These are phyloP conservation scores for Cardamine occulta DNA, from an alignment of 345 rosid genomes.

Conservation along the genomic window DNA sequence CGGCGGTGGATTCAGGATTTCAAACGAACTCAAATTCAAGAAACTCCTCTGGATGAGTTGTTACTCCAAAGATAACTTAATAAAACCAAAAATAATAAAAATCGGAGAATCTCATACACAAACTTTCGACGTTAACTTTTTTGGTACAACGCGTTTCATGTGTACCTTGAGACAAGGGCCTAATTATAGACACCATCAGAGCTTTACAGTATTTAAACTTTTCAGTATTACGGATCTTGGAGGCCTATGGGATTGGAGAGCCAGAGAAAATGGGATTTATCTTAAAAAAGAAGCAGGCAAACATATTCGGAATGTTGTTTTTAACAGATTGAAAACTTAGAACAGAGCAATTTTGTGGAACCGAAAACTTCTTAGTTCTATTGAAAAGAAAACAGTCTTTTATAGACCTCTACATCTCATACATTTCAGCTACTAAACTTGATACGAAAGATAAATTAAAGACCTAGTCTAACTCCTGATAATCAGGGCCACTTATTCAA, in stretches of 20 bases:
- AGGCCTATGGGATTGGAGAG: conserved; percentile 38
- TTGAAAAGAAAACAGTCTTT: no score
- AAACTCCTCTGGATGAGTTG: not conserved
- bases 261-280: conserved; percentile 25
- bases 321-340: no score
- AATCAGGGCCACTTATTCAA: no score
- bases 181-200: not conserved
- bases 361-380: no score
- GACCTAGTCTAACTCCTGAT: no score
- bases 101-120: not conserved
- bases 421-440: no score
- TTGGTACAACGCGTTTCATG: not conserved
- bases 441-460: no score
- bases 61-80: not conserved
- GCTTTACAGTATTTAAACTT: conserved; percentile 15
- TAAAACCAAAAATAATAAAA: not conserved
- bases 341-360: no score
- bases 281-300: not conserved
- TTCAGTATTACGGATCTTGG: not conserved
- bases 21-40: conserved; percentile 21
- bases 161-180: conserved; percentile 32
- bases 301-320: no score
- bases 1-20: not conserved
- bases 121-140: not conserved
- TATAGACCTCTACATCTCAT: no score